Evolutionary conservation across 495 filamentous ascomycete species (phyloP).

Genomic region (Trichoderma gamsii): DNA sequence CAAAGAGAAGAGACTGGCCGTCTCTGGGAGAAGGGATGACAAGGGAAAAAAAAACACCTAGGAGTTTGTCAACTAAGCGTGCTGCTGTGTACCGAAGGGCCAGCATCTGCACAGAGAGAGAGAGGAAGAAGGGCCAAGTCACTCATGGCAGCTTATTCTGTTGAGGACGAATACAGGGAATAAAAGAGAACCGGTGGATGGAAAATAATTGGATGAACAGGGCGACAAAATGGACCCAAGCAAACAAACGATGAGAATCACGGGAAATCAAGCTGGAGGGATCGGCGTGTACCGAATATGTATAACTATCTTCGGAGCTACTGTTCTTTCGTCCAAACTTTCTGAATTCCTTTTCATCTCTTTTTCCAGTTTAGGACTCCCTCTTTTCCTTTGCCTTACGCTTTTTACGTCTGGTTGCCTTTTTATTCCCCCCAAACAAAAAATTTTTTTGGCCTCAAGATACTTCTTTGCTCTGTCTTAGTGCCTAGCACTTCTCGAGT

Average conservation of each 20-base stretch:
- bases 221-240: neutral
- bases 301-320: conserved; percentile 3
- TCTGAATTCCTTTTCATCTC: neutral
- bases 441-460: too few relatives aligned
- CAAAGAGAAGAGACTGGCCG: neutral
- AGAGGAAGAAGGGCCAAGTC: neutral
- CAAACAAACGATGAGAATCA: conserved; percentile 1
- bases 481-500: neutral
- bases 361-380: neutral
- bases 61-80: neutral
- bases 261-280: neutral
- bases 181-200: neutral
- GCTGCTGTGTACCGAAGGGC: conserved; percentile 7
- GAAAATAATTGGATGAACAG: conserved; percentile 1
- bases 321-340: neutral
- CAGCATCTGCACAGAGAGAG: neutral
- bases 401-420: neutral
- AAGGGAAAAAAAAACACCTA: neutral
- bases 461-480: neutral
- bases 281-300: conserved; percentile 1
- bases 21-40: neutral
- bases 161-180: neutral
- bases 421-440: neutral
- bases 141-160: neutral
- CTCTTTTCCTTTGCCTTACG: neutral